A percentile compares a stretch with the other conserved stretches of the same genome.
Evolutionary conservation across 257 asterid genomes (phyloP).

Genomic region (Solanum tarijense): DNA sequence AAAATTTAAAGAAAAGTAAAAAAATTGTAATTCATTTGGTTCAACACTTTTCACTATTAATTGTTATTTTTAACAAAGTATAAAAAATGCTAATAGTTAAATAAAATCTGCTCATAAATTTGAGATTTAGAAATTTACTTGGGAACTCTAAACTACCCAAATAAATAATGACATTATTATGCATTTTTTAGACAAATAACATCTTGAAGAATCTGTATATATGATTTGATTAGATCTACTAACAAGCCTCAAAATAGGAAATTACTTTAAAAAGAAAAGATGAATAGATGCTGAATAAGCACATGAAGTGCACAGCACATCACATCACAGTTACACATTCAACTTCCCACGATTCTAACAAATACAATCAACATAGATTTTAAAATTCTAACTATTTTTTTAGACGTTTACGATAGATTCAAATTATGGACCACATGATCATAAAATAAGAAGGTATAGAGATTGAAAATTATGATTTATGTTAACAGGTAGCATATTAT

Average conservation of each 20-base stretch:
- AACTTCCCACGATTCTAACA: not conserved
- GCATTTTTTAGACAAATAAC: not conserved
- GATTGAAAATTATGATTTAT: too few relatives aligned
- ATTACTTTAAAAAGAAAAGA: not conserved
- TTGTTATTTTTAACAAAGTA: too few relatives aligned
- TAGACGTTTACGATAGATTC: not conserved
- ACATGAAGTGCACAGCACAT: not conserved
- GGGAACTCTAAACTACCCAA: not conserved
- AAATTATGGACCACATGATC: not conserved
- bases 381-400: not conserved
- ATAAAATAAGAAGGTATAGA: too few relatives aligned
- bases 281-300: not conserved
- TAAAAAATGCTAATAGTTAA: too few relatives aligned
- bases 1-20: too few relatives aligned
- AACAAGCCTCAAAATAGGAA: not conserved
- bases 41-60: too few relatives aligned
- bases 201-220: not conserved
- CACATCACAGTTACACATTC: not conserved
- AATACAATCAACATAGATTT: not conserved
- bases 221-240: not conserved
- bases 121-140: not conserved
- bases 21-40: too few relatives aligned
- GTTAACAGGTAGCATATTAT: not conserved
- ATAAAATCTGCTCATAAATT: too few relatives aligned
- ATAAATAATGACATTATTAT: not conserved